Evolutionary conservation across 306 rosid species (phyloP).

Genomic region (Castanospermum australe): DNA sequence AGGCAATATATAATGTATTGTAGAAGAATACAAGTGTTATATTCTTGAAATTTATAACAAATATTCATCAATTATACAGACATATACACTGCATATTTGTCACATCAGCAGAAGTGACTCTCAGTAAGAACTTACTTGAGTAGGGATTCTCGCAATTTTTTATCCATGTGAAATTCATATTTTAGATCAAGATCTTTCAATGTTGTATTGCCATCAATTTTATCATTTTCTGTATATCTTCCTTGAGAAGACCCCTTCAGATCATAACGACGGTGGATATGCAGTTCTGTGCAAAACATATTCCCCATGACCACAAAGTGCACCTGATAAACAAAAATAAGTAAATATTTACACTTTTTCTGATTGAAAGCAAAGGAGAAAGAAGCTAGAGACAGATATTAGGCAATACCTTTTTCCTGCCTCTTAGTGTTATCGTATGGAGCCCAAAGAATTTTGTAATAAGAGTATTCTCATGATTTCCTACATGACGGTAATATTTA

Average conservation of each 20-base stretch:
- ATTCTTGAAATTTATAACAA: neutral
- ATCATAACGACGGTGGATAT: slow-evolving; percentile 90
- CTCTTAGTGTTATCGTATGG: slow-evolving; percentile 74
- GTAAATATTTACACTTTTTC: slow-evolving; percentile 12
- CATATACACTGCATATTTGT: slow-evolving; percentile 2
- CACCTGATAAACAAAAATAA: slow-evolving; percentile 55
- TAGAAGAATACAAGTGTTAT: neutral
- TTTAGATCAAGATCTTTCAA: slow-evolving; percentile 86
- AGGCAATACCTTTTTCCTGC: slow-evolving; percentile 79
- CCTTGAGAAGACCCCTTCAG: slow-evolving; percentile 91
- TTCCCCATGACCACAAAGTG: slow-evolving; percentile 99
- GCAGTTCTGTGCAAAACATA: slow-evolving; percentile 91
- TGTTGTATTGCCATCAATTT: slow-evolving; percentile 62
- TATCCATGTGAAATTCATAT: slow-evolving; percentile 92
- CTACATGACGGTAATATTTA: slow-evolving; percentile 74
- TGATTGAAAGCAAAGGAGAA: slow-evolving; percentile 4
- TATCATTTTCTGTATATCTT: slow-evolving; percentile 65
- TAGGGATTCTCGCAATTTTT: slow-evolving; percentile 75
- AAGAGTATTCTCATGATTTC: slow-evolving; percentile 81
- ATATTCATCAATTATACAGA: neutral
- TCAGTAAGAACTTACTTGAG: slow-evolving; percentile 60
- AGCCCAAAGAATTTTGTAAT: slow-evolving; percentile 91
- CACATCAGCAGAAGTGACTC: neutral
- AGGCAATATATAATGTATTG: neutral
- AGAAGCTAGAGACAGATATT: slow-evolving; percentile 22